phyloP scores from a whole-genome alignment of 176 grass and related monocot genomes.

The Panicum miliaceum region DNA sequence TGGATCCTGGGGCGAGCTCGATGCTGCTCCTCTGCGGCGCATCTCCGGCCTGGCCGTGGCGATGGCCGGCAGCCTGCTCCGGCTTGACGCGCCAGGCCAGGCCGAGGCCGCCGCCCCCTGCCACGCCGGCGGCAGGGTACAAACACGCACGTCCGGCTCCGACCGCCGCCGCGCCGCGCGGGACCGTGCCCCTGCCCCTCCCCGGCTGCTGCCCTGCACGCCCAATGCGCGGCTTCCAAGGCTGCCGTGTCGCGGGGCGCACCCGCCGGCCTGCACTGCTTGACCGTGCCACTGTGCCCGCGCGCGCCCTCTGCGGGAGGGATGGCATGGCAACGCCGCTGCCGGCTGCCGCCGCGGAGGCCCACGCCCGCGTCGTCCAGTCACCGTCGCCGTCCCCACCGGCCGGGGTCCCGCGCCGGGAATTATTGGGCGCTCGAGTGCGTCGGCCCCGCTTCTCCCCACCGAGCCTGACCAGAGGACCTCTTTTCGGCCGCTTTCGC shows the following conservation, averaged over 20 bases:
- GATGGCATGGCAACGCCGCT: neutral
- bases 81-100: neutral
- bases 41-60: neutral
- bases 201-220: neutral
- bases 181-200: too few species aligned
- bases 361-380: slow-evolving; percentile 19
- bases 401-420: neutral
- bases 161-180: neutral
- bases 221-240: slow-evolving; percentile 1
- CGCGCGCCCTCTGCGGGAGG: too few species aligned
- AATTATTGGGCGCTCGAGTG: slow-evolving; percentile 60
- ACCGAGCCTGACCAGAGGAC: slow-evolving; percentile 13
- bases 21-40: slow-evolving; percentile 45
- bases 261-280: neutral
- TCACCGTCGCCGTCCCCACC: slow-evolving; percentile 4
- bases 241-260: neutral
- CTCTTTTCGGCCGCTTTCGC: slow-evolving; percentile 44
- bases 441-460: neutral
- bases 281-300: too few species aligned
- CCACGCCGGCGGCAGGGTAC: too few species aligned
- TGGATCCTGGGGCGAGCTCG: slow-evolving; percentile 6
- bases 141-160: neutral
- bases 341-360: neutral
- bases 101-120: too few species aligned
- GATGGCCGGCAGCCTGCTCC: neutral